Percentiles rank a stretch among this genome's conserved stretches.
Conservation (phyloP, 345 rosid genomes). For the Eucalyptus tenuipes region DNA sequence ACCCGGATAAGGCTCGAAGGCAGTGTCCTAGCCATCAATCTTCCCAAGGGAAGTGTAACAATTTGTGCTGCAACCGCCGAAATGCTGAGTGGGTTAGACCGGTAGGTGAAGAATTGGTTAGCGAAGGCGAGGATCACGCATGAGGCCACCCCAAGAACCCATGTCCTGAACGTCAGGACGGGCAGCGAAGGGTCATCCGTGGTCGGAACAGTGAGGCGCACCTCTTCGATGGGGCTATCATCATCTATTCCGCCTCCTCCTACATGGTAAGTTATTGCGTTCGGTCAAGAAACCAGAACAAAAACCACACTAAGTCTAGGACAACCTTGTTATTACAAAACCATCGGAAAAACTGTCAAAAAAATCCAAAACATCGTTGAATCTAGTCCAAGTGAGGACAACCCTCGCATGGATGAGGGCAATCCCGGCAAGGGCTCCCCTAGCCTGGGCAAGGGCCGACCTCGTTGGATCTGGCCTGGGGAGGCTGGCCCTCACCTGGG, state of each 20-base stretch:
- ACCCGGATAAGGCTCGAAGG: slow-evolving; percentile 15
- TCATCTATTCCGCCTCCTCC: slow-evolving; percentile 15
- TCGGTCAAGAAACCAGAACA: background rate
- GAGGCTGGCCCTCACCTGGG: no score
- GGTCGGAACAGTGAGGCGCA: slow-evolving; percentile 39
- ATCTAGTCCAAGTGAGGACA: no score
- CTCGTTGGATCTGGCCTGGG: fast-evolving
- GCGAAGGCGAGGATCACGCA: slow-evolving; percentile 39
- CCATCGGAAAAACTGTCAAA: no score
- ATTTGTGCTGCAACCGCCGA: slow-evolving; percentile 29
- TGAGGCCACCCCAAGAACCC: slow-evolving; percentile 31
- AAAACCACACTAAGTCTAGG: background rate
- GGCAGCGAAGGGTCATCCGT: slow-evolving; percentile 35
- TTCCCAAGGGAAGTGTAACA: slow-evolving; percentile 30
- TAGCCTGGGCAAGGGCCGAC: no score
- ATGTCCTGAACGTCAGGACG: slow-evolving; percentile 44
- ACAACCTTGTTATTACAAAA: background rate
- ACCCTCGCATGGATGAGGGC: no score
- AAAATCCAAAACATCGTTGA: no score
- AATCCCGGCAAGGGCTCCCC: no score
- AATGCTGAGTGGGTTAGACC: slow-evolving; percentile 24
- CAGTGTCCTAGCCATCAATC: slow-evolving; percentile 35
- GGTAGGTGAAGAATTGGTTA: slow-evolving; percentile 38
- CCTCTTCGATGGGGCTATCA: slow-evolving; percentile 49
- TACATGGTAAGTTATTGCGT: background rate